Base-by-base conservation (phyloP, 805 yeast genomes). In the Wickerhamomyces sydowiorum region DNA sequence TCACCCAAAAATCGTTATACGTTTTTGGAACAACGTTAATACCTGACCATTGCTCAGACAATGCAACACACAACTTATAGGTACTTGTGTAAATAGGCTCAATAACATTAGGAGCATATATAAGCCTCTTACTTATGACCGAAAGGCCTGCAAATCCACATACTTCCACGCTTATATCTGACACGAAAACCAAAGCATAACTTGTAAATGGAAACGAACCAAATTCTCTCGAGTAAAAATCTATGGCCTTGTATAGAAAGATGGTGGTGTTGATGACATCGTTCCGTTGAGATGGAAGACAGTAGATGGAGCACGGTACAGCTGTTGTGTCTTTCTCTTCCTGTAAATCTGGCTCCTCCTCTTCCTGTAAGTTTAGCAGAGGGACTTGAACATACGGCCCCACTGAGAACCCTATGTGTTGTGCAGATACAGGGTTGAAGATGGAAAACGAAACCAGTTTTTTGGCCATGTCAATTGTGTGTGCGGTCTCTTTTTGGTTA, bases 31-130 rank as follows among this genome's bases (percentile, higher is more conserved):
- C 82, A 17, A 93, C 87, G 58, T 86, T 87, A 28, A 93, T 82
- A 15, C 97, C 96, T 0, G 95, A 77, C 95, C 97, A 93, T 60
- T 93, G 99, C 5, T 78, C 75, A 0, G 98, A 84, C 18, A 93
- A 61, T 0, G 86, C 80, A 42, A 78, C 75, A 0, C 91, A 72
- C 3, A 93, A 60, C 0, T 67, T 58, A 46, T 86, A 88, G 0
- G 96, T 86, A 2, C 78, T 73, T 0, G 75, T 54, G 51, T 84
- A 81, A 41, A 87, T 69, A 1, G 95, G 91, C 49, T 93, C 99
- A 25, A 93, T 80, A 10, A 79, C 65, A 27, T 77, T 76, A 0
- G 91, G 72, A 0, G 90, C 80, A 53, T 87, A 91, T 10, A 93
- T 60, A 9, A 88, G 57, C 19, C 71, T 67, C 21, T 82, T 82